These are phyloP conservation scores for Gossypium australe DNA, from an alignment of 345 rosid species.

Conservation along the genomic window DNA sequence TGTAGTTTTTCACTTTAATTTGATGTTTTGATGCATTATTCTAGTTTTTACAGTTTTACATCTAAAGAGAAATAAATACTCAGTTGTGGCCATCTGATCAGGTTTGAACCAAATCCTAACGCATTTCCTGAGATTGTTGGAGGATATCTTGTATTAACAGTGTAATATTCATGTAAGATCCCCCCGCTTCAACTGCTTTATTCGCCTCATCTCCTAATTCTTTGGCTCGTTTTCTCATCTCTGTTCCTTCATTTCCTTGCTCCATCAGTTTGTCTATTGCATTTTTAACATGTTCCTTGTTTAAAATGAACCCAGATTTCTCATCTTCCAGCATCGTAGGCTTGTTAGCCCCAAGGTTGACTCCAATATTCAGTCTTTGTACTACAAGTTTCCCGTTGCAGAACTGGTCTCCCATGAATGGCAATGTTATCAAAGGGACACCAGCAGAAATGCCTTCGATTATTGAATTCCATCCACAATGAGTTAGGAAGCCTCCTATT, in stretches of 20 bases:
- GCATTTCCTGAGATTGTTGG: not conserved
- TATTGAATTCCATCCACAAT: constrained; percentile 3
- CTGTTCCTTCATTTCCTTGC: not conserved
- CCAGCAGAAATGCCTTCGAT: not conserved
- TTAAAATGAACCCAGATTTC: not conserved
- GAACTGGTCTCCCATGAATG: not conserved
- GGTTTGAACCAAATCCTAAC: not conserved
- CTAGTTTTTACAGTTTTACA: too few relatives aligned
- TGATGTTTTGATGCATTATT: too few relatives aligned
- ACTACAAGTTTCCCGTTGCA: not conserved
- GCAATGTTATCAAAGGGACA: constrained; percentile 1
- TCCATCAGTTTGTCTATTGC: not conserved
- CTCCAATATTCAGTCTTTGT: not conserved
- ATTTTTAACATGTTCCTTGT: not conserved
- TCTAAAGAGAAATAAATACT: too few relatives aligned
- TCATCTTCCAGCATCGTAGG: not conserved
- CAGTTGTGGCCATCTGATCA: not conserved
- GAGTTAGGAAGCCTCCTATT: not conserved
- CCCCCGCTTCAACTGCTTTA: not conserved
- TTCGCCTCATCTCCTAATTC: not conserved
- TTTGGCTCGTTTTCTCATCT: not conserved
- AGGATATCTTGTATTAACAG: not conserved
- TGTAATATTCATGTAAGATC: not conserved
- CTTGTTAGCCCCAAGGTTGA: not conserved
- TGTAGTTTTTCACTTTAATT: too few relatives aligned